Conservation (phyloP, 768 basidiomycete species). For the Dioszegia aurantiaca region DNA sequence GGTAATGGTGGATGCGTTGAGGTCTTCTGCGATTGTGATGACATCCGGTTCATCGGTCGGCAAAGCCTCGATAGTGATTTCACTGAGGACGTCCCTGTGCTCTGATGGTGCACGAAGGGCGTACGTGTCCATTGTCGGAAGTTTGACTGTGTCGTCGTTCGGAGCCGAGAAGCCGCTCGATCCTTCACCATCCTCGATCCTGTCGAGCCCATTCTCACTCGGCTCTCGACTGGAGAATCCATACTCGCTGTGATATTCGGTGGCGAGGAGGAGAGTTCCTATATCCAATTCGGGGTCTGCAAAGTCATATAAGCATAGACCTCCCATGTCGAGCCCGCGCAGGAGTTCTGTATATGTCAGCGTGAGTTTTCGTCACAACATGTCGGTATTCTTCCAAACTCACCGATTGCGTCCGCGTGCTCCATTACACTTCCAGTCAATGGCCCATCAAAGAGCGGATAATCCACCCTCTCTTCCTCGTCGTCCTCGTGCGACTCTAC, state of each 20-base stretch:
- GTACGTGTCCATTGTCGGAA: too few relatives aligned
- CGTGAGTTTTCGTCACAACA: slow-evolving; percentile 8
- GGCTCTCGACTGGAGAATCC: slow-evolving; percentile 2
- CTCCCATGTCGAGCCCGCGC: slow-evolving; percentile 38
- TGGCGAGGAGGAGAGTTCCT: slow-evolving; percentile 4
- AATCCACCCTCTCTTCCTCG: background rate
- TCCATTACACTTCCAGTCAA: background rate
- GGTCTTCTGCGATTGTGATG: too few relatives aligned
- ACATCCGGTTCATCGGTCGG: too few relatives aligned
- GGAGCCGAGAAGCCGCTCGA: too few relatives aligned
- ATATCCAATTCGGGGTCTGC: slow-evolving; percentile 33
- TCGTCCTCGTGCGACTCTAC: slow-evolving; percentile 3
- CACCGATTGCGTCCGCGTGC: slow-evolving; percentile 1
- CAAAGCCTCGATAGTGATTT: too few relatives aligned
- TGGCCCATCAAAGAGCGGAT: slow-evolving; percentile 6
- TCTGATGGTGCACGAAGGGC: too few relatives aligned
- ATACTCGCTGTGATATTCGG: background rate
- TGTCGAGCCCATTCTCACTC: background rate
- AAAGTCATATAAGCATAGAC: slow-evolving; percentile 35
- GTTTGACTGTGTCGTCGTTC: too few relatives aligned
- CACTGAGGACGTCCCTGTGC: too few relatives aligned
- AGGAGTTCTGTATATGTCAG: slow-evolving; percentile 3
- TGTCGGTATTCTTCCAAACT: background rate
- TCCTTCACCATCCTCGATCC: too few relatives aligned
- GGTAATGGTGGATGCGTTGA: too few relatives aligned